phyloP scores from a whole-genome alignment of 2,329 filamentous ascomycete genomes.

The Tolypocladium nubicola region DNA sequence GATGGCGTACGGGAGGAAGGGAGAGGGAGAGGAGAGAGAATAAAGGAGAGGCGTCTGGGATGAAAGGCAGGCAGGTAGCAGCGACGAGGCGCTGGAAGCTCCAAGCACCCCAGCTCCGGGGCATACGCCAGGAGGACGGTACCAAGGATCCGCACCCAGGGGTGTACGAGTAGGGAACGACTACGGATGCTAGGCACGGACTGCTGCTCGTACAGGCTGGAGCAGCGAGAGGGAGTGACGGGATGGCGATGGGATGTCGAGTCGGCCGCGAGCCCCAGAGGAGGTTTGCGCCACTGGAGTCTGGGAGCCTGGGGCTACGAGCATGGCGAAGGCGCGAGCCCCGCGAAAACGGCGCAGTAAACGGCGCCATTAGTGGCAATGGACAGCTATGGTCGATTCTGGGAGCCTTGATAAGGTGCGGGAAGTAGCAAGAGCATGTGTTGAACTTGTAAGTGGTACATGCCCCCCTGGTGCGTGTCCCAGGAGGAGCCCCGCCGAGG shows the following conservation, averaged over 20 bases:
- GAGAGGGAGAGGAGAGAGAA: background rate
- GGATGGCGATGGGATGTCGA: background rate
- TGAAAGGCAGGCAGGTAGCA: background rate
- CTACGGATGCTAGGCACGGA: background rate
- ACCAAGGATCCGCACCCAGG: background rate
- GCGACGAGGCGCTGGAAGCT: slow-evolving; percentile 2
- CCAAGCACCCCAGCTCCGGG: background rate
- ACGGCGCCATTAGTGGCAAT: background rate
- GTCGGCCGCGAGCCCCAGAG: background rate
- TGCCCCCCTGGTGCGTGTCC: background rate
- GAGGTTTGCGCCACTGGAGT: background rate
- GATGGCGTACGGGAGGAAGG: background rate
- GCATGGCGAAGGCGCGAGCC: background rate
- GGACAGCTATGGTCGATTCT: background rate
- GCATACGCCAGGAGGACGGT: background rate
- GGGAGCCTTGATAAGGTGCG: background rate
- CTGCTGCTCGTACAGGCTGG: background rate
- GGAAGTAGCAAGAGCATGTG: background rate
- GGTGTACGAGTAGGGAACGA: background rate
- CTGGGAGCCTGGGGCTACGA: background rate
- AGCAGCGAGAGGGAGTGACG: background rate
- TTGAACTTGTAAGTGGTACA: background rate
- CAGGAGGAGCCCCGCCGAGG: background rate
- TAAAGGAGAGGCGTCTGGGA: background rate
- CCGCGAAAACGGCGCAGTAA: background rate